Base-by-base conservation (phyloP, 495 filamentous ascomycete genomes). In the Tuber magnatum region DNA sequence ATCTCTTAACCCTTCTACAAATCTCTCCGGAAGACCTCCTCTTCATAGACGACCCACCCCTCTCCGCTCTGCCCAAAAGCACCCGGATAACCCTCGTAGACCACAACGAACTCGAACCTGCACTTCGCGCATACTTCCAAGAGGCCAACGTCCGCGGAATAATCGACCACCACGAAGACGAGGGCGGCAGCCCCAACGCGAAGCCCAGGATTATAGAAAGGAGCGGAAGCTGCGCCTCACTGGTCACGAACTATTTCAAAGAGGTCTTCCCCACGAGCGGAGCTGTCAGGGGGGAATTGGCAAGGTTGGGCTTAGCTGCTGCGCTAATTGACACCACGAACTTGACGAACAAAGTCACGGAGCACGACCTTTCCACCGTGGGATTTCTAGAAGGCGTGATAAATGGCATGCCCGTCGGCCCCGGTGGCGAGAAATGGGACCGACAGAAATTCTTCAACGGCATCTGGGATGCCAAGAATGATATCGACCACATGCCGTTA, bases 91-190 rank as follows among this genome's bases (percentile, higher is more conserved):
- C 79, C 43, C 86, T 99, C 20, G 93, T 99, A 1, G 95, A 99
- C 84, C 96, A 97, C 87, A 98, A 98, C 81, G 88, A 86, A 5
- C 85, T 94, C 28, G 89, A 90, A 20, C 89, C 90, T 1, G 77
- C 82, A 6, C 81, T 91, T 14, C 82, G 83, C 28, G 84, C 82
- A 65, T 68, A 79, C 85, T 82, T 84, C 10, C 85, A 82, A 68
- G 80, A 85, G 32, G 75, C 81, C 28, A 76, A 79, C 40, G 81
- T 85, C 9, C 80, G 87, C 10, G 95, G 91, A n/a, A 92, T 92
- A 74, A 90, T 99, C 68, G 95, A 99, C 83, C 95, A 99, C 83
- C 96, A 98, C 82, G 89, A 88, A 0, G 93, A 99, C 78, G 95
- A 99, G 81, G 78, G 85, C 46, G 85, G 83, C 9, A 83, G 85